Conservation (phyloP, 352 stramenopile species). For the Hyaloperonospora arabidopsidis region DNA sequence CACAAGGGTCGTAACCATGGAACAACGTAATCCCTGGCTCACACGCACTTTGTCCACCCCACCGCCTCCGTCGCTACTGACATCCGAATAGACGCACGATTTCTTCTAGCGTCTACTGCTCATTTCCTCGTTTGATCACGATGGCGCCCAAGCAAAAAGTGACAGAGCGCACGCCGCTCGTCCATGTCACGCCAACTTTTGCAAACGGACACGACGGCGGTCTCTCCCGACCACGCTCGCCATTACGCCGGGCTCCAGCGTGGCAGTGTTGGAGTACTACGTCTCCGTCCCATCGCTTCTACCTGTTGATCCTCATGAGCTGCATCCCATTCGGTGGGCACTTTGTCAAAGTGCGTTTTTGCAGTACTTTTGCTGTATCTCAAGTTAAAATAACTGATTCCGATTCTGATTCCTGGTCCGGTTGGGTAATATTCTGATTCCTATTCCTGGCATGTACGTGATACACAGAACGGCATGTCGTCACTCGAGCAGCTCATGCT, state of each 20-base stretch:
- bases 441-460: not conserved
- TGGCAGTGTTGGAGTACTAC: slow-evolving; percentile 74
- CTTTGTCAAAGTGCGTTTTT: slow-evolving; percentile 63
- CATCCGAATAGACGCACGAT: slow-evolving; percentile 5
- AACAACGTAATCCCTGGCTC: too few relatives aligned
- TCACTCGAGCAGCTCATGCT: slow-evolving; percentile 77
- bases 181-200: slow-evolving; percentile 12
- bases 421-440: not conserved
- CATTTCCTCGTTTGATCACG: not conserved
- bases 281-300: slow-evolving; percentile 66
- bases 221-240: slow-evolving; percentile 16
- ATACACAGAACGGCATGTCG: slow-evolving; percentile 66
- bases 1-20: slow-evolving; percentile 2
- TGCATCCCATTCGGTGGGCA: slow-evolving; percentile 79
- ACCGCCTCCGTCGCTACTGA: not conserved
- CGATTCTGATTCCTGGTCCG: too few relatives aligned
- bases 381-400: too few relatives aligned
- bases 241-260: slow-evolving; percentile 30
- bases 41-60: slow-evolving; percentile 7
- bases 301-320: slow-evolving; percentile 76
- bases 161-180: slow-evolving; percentile 32
- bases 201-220: slow-evolving; percentile 8
- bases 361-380: not conserved
- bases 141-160: slow-evolving; percentile 27
- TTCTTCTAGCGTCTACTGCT: not conserved